phyloP scores from a whole-genome alignment of 306 rosid genomes.

The Begonia fuchsioides region DNA sequence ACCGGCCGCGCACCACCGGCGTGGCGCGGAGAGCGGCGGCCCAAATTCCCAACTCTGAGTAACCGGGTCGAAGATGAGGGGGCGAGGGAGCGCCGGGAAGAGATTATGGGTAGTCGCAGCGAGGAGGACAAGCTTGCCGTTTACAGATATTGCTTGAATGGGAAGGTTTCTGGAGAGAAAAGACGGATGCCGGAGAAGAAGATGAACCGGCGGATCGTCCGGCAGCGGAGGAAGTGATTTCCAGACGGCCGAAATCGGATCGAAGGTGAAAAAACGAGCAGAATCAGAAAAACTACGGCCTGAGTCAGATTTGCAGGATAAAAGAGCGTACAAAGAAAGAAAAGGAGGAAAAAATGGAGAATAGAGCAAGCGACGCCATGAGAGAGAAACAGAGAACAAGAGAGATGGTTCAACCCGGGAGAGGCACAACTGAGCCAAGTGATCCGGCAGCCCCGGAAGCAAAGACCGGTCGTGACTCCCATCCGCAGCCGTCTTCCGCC shows the following conservation, averaged over 20 bases:
- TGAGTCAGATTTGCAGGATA: constrained; percentile 7
- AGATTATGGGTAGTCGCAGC: constrained; percentile 57
- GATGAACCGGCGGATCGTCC: constrained; percentile 26
- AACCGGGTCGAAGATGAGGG: constrained; percentile 42
- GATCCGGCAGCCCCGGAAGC: constrained; percentile 67
- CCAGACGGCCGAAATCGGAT: constrained; percentile 54
- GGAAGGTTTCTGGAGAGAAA: constrained; percentile 68
- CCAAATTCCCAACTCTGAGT: constrained; percentile 27
- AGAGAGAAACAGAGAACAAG: constrained; percentile 37
- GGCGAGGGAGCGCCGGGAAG: constrained; percentile 52
- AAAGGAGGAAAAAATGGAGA: constrained; percentile 60
- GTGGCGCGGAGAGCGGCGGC: constrained; percentile 32
- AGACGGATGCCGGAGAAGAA: constrained; percentile 61
- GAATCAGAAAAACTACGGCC: constrained; percentile 5
- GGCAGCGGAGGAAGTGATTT: constrained; percentile 30
- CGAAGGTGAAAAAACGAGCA: constrained; percentile 29
- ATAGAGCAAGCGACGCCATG: constrained; percentile 70
- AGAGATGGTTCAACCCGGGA: constrained; percentile 24
- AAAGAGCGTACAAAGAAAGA: constrained; percentile 46
- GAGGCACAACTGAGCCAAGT: constrained; percentile 55
- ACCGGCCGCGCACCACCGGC: constrained; percentile 77
- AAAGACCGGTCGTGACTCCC: constrained; percentile 8
- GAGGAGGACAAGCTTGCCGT: constrained; percentile 40
- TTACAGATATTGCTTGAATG: constrained; percentile 40
- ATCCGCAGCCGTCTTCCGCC: too few relatives aligned